Evolutionary conservation across 2,329 filamentous ascomycete genomes (phyloP).

Genomic region (Acrodontium crateriforme): DNA sequence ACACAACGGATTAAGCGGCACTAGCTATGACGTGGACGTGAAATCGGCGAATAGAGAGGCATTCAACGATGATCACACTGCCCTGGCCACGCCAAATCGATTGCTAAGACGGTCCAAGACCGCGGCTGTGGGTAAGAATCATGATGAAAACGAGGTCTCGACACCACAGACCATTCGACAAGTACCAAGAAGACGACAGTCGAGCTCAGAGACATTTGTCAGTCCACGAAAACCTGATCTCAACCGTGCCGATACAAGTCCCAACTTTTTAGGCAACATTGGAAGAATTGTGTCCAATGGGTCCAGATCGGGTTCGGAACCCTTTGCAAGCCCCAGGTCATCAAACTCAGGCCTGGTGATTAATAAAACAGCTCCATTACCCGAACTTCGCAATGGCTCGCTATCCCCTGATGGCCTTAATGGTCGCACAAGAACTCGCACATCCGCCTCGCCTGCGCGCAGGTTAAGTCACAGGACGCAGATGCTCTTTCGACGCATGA

Average conservation of each 20-base stretch:
- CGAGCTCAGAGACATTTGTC: conserved; percentile 12
- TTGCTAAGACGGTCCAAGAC: no score
- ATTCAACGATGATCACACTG: no score
- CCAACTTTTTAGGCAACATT: conserved; percentile 8
- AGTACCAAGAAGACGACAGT: conserved; percentile 10
- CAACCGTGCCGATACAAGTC: conserved; percentile 17
- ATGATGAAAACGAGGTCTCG: conserved; percentile 9
- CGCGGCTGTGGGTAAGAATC: no score
- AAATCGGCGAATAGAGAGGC: conserved; percentile 4
- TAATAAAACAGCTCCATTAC: conserved; percentile 14
- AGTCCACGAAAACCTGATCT: conserved; percentile 14
- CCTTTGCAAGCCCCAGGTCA: conserved; percentile 11
- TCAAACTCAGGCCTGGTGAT: conserved; percentile 13
- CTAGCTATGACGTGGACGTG: conserved; percentile 7
- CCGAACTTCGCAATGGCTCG: conserved; percentile 1
- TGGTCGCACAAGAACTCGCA: conserved; percentile 7
- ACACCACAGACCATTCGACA: conserved; percentile 4
- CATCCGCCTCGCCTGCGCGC: conserved; percentile 13
- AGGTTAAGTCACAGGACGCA: conserved; percentile 18
- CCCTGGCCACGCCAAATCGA: no score
- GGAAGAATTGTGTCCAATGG: conserved; percentile 6
- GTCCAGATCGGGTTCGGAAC: conserved; percentile 3
- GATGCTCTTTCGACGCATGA: conserved; percentile 20
- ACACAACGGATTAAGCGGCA: conserved; percentile 3
- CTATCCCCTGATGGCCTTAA: conserved; percentile 1